Conservation (phyloP, 73 alveolate species). For the Breviolum minutum region DNA sequence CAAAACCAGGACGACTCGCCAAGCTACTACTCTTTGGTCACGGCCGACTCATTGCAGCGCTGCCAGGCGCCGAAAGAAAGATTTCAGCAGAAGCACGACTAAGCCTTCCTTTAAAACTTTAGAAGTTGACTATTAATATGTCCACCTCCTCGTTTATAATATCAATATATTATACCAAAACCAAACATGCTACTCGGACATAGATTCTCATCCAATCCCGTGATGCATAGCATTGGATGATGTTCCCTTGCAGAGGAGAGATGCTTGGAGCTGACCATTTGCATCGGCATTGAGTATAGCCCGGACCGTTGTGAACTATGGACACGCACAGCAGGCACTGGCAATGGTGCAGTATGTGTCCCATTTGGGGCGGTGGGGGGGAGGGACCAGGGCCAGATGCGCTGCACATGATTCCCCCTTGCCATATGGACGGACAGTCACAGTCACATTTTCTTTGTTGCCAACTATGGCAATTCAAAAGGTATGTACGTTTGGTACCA, state of each 20-base stretch:
- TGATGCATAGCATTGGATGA: too few relatives aligned
- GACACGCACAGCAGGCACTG: slow-evolving; percentile 69
- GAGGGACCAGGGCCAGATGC: too few relatives aligned
- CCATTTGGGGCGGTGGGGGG: neutral
- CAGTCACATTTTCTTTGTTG: neutral
- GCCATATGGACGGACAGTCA: neutral
- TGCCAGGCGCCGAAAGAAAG: slow-evolving; percentile 46
- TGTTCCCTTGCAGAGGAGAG: neutral
- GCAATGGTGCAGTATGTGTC: neutral
- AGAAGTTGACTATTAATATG: neutral
- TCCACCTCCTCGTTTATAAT: too few relatives aligned
- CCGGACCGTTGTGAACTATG: slow-evolving; percentile 54
- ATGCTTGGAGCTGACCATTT: slow-evolving; percentile 48
- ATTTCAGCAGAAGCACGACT: neutral
- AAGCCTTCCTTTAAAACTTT: too few relatives aligned
- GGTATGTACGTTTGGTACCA: too few relatives aligned
- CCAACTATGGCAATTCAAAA: neutral
- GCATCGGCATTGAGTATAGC: slow-evolving; percentile 64
- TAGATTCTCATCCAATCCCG: too few relatives aligned
- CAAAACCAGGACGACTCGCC: slow-evolving; percentile 30
- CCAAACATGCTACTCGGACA: too few relatives aligned
- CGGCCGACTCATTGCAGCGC: slow-evolving; percentile 51
- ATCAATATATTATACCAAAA: too few relatives aligned
- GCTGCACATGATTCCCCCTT: too few relatives aligned
- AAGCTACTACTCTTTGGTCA: slow-evolving; percentile 28